These are phyloP conservation scores for Geotrichum restrictum DNA, from an alignment of 1,139 yeast genomes.

Conservation along the genomic window DNA sequence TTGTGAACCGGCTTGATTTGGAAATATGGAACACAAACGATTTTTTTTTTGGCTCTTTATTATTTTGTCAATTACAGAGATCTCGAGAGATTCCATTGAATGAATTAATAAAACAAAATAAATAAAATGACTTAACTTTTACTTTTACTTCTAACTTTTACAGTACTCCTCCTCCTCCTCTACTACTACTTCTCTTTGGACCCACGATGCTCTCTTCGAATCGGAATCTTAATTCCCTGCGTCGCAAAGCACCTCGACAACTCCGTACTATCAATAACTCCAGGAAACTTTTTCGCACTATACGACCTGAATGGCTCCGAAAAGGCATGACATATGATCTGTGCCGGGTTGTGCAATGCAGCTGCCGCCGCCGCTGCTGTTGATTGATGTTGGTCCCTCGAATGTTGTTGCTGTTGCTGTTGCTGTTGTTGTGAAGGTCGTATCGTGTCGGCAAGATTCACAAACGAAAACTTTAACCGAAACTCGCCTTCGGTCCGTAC, in stretches of 20 bases:
- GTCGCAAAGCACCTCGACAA: slow-evolving; percentile 43
- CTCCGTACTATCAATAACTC: slow-evolving; percentile 44
- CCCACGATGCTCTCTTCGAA: slow-evolving; percentile 31
- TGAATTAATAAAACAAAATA: too few species aligned
- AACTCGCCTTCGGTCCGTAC: slow-evolving; percentile 46
- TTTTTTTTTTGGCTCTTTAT: too few species aligned
- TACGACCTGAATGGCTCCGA: slow-evolving; percentile 41
- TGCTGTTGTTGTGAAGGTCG: neutral
- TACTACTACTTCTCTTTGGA: slow-evolving; percentile 18
- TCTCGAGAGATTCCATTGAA: too few species aligned
- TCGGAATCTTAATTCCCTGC: slow-evolving; percentile 46
- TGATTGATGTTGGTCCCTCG: neutral
- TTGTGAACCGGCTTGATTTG: too few species aligned
- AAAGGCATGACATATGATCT: slow-evolving; percentile 36
- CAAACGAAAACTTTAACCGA: slow-evolving; percentile 41
- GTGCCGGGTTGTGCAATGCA: slow-evolving; percentile 26
- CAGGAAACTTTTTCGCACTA: slow-evolving; percentile 46
- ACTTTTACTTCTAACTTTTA: too few species aligned
- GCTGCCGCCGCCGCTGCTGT: neutral
- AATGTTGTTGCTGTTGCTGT: neutral
- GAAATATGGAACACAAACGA: too few species aligned
- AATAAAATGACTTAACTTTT: too few species aligned
- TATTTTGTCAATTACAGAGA: too few species aligned
- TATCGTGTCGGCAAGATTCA: slow-evolving; percentile 33
- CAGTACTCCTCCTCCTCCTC: too few species aligned